Evolutionary conservation across 257 asterid species (phyloP).

Genomic region (Solanum chiquidenum): DNA sequence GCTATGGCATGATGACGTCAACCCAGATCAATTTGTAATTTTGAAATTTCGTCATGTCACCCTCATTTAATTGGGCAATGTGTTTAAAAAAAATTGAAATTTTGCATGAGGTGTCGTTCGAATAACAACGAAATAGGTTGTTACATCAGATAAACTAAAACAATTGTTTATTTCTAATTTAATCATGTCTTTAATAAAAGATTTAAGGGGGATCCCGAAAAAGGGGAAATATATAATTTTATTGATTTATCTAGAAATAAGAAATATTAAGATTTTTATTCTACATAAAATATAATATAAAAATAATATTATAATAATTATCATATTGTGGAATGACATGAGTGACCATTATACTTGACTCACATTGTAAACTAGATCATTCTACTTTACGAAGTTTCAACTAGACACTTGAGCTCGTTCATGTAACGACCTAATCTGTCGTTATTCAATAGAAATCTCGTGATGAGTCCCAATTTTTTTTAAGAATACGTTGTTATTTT

Average conservation of each 20-base stretch:
- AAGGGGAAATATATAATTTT: background rate
- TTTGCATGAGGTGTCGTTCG: background rate
- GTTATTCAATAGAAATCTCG: background rate
- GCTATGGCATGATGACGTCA: background rate
- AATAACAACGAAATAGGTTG: too few relatives aligned
- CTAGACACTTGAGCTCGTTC: background rate
- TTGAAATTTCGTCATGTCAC: background rate
- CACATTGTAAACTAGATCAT: background rate
- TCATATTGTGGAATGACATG: too few relatives aligned
- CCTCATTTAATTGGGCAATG: background rate
- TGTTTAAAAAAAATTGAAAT: too few relatives aligned
- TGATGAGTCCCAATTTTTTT: background rate
- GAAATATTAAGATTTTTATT: background rate
- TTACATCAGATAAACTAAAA: background rate
- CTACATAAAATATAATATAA: background rate
- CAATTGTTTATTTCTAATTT: background rate
- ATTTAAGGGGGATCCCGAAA: background rate
- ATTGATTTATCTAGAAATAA: background rate
- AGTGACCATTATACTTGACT: background rate
- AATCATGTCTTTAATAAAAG: background rate
- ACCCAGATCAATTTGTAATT: background rate
- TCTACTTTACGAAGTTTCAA: background rate
- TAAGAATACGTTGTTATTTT: background rate
- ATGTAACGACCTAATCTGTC: background rate
- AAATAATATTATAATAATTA: background rate